Base-by-base conservation (phyloP, 164 flowering plant genomes). In the Berberis thunbergii region DNA sequence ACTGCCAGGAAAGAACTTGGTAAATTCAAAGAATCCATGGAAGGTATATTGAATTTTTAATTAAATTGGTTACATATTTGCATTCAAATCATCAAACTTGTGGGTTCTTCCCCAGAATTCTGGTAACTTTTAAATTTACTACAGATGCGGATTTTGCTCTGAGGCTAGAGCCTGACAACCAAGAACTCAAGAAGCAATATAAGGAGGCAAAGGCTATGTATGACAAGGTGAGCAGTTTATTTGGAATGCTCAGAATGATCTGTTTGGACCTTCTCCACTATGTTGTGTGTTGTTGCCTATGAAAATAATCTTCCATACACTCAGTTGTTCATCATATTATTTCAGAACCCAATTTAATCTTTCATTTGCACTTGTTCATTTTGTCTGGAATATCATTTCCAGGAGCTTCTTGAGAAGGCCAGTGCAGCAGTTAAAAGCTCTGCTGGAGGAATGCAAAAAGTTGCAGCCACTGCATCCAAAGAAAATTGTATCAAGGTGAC, bases 1-100 rank as follows among this genome's bases (percentile, higher is more conserved):
- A 87, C 96, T 53, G 95, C 99, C 54, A 89, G 99, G 69, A 94
- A 82, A 77, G 97, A 94, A 78, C 87, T 94, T 66, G 84, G 88
- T 53, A 91, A 87, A 73, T 74, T 80, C 59, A 91, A 86, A 79
- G 91, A 76, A 67, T 78, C 91, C 57, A 57, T 83, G 61, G 96
- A 94, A 72, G 98, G 98, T 88, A 73, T 61, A 69, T 50, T 45
- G 67, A 49, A 57, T 43, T 45, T 54, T 13, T 46, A 55, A 45
- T 11, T 12, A 57, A 11, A 54, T 58, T 5, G 45, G 52, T 41
- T 43, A 5, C 48, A 6, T 67, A 12, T 26, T 13, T 38, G 43
- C 13, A 40, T 60, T 60, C 39, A 6, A 45, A n/a, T 55, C 39
- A 12, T 52, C 57, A 54, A 6, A 11, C 7, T 44, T 44, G 41